These are phyloP conservation scores for Diutina sp. DNA, from an alignment of 1,139 yeast species.

Conservation along the genomic window DNA sequence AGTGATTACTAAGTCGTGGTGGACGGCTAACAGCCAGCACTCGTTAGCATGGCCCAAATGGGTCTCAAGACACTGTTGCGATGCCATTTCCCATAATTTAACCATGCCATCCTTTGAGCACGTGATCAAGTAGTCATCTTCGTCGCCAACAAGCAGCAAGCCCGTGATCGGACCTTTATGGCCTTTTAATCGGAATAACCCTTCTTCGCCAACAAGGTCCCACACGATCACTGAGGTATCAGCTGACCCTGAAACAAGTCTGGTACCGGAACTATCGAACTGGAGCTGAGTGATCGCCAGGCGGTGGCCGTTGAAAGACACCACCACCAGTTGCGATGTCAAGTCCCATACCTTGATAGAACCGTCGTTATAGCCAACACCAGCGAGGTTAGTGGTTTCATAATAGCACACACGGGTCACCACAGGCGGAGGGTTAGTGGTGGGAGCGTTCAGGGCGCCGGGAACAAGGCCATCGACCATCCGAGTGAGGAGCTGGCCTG, in stretches of 20 bases:
- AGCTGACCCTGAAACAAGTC: constrained; percentile 73
- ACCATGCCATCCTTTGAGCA: constrained; percentile 83
- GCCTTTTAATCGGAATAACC: constrained; percentile 74
- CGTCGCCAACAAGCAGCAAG: constrained; percentile 30
- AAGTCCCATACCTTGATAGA: constrained; percentile 87
- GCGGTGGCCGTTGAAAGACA: constrained; percentile 80
- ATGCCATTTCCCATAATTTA: constrained; percentile 83
- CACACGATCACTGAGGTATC: constrained; percentile 80
- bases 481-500: constrained; percentile 56
- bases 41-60: constrained; percentile 91
- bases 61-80: constrained; percentile 87
- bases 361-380: constrained; percentile 87
- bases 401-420: constrained; percentile 52
- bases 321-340: constrained; percentile 61
- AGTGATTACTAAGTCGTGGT: constrained; percentile 38
- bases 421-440: constrained; percentile 48
- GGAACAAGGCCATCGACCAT: constrained; percentile 59
- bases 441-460: constrained; percentile 58
- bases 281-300: constrained; percentile 54
- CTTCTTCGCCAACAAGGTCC: constrained; percentile 92
- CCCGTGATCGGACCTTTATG: constrained; percentile 89
- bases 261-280: constrained; percentile 75
- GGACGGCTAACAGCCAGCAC: constrained; percentile 71
- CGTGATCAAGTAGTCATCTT: constrained; percentile 60
- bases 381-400: constrained; percentile 53